Base-by-base conservation (phyloP, 2,329 filamentous ascomycete species). In the Chalaropsis thielavioides region DNA sequence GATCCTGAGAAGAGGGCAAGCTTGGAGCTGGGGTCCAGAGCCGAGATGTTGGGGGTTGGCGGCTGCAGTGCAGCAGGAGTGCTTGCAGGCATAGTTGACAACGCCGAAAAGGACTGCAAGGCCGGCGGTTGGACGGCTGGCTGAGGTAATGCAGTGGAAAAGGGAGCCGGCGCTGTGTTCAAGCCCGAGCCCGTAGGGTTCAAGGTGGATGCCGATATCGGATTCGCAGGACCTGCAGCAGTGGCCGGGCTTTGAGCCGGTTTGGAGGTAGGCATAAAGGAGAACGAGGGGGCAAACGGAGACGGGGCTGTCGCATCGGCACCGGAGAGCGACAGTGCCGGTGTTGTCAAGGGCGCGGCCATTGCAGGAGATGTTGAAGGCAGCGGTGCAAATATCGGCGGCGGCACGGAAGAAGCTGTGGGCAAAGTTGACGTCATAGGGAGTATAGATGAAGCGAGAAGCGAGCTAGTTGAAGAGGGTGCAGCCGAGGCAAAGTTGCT, bases 1-100 rank as follows among this genome's bases (percentile, higher is more conserved):
- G 63, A 51, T 5, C 66, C 66, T n/a, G 66, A 67, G 40, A 62
- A 51, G 17, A 59, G 44, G 5, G 66, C 62, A 49, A 67, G 59
- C 24, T 64, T 64, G 15, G 66, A 46, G 5, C 40, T 44, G 2
- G 66, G 63, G n/a, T 58, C 19, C 11, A 66, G 44, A 15, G 27
- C 59, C 0, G 56, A 61, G 2, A 66, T 13, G 2, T 44, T 11
- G 8, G 54, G 40, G 2, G 41, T n/a, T 60, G 63, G n/a, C 38
- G 40, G 17, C 15, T 60, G 11, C 17, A 22, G 19, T 6, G 44
- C 22, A 35, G 61, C 27, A 22, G 27, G n/a, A n/a, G 19, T 35
- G 27, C 11, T n/a, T 22, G 24, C 27, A 49, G 38, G 22, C 31
- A 38, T 19, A 11, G 51, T 2, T 5, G 31, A 40, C 6, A 35